Percentiles rank a stretch among this genome's conserved stretches.
Conservation (phyloP, 306 rosid species). For the Sicyos baderoa region DNA sequence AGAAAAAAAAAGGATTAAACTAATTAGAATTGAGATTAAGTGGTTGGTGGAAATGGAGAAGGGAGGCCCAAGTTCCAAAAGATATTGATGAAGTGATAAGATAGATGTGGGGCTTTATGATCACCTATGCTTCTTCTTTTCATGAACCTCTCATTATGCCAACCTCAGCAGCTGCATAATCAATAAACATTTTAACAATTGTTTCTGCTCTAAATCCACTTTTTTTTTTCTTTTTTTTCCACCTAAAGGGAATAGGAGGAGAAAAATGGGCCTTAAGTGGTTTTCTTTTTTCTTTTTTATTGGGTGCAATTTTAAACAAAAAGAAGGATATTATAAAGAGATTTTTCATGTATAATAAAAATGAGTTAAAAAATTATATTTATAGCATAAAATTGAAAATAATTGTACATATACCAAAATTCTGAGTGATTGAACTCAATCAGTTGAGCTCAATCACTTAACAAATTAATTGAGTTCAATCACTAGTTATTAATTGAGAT, state of each 20-base stretch:
- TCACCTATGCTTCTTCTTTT: conserved; percentile 33
- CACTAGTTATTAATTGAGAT: too few species aligned
- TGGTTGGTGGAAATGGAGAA: conserved; percentile 29
- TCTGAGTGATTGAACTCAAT: too few species aligned
- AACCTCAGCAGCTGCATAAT: conserved; percentile 37
- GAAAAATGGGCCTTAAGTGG: conserved; percentile 22
- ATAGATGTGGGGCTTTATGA: conserved; percentile 42
- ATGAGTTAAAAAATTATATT: too few species aligned
- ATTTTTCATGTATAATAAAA: too few species aligned
- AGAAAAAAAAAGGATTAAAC: background rate
- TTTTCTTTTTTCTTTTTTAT: background rate
- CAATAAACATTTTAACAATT: conserved; percentile 42
- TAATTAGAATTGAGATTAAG: background rate
- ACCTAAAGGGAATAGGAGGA: conserved; percentile 15
- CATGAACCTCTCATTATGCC: conserved; percentile 32
- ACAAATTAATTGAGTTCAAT: too few species aligned
- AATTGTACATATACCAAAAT: too few species aligned
- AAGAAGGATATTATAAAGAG: too few species aligned
- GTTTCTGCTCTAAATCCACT: conserved; percentile 28
- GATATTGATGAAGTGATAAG: conserved; percentile 67
- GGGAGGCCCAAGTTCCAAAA: conserved; percentile 98
- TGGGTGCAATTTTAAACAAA: conserved; percentile 29
- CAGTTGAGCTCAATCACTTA: too few species aligned
- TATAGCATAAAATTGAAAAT: too few species aligned
- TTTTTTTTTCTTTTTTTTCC: conserved; percentile 15